These are phyloP conservation scores for Limnanthes douglasii DNA, from an alignment of 345 rosid genomes.

Conservation along the genomic window DNA sequence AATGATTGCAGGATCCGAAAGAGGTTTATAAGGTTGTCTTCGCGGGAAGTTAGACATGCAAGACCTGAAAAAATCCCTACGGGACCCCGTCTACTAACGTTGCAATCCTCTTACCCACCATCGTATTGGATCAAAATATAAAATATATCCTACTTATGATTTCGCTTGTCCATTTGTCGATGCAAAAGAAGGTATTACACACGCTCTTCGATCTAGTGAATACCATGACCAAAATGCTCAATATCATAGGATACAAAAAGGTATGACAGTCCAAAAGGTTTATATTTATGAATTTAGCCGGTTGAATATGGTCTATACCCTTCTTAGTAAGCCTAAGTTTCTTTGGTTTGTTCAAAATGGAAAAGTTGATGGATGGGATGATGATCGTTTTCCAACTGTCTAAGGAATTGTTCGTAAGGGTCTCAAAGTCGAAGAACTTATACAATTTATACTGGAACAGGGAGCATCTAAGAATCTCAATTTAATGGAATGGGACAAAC, in stretches of 20 bases:
- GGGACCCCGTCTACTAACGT: slow-evolving; percentile 95
- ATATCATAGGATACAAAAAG: slow-evolving; percentile 62
- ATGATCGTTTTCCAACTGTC: slow-evolving; percentile 95
- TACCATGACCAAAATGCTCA: slow-evolving; percentile 91
- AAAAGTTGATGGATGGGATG: slow-evolving; percentile 96
- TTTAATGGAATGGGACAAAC: slow-evolving; percentile 98
- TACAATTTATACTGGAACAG: slow-evolving; percentile 89
- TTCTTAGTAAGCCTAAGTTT: slow-evolving; percentile 91
- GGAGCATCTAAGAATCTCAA: slow-evolving; percentile 91
- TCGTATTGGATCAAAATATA: slow-evolving; percentile 73
- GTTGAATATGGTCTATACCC: slow-evolving; percentile 76
- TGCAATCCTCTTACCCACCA: slow-evolving; percentile 91
- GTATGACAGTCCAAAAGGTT: slow-evolving; percentile 68
- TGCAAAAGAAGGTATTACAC: slow-evolving; percentile 69
- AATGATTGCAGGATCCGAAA: slow-evolving; percentile 66
- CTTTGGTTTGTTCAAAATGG: slow-evolving; percentile 87
- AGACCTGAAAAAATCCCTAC: slow-evolving; percentile 80
- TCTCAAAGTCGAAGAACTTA: slow-evolving; percentile 71
- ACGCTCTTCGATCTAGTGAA: slow-evolving; percentile 80
- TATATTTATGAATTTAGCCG: slow-evolving; percentile 72
- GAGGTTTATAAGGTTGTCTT: slow-evolving; percentile 75
- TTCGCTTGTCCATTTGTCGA: slow-evolving; percentile 97
- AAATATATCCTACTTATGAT: slow-evolving; percentile 92
- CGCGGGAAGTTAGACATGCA: slow-evolving; percentile 94
- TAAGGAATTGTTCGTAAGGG: slow-evolving; percentile 95